These are phyloP conservation scores for Suillus hirtellus DNA, from an alignment of 768 basidiomycete species.

Conservation along the genomic window DNA sequence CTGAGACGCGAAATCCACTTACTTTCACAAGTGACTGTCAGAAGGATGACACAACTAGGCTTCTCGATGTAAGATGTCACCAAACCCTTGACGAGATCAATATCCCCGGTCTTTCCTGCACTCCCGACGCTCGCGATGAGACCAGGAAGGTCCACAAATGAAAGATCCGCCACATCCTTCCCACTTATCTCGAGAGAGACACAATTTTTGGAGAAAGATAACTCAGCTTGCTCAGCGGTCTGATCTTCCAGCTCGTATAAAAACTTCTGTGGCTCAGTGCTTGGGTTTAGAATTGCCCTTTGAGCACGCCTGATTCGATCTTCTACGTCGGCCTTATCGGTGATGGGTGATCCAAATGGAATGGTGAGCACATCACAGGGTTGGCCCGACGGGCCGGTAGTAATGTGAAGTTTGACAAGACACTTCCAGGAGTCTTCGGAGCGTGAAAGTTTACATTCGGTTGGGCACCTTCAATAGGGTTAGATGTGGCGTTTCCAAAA, in stretches of 20 bases:
- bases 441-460: constrained; percentile 53
- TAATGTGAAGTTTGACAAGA: constrained; percentile 47
- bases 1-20: background rate
- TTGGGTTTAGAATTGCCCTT: constrained; percentile 64
- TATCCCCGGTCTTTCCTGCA: constrained; percentile 54
- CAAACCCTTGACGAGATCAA: constrained; percentile 59
- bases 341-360: constrained; percentile 50
- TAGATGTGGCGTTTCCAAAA: background rate
- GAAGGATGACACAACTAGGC: constrained; percentile 66
- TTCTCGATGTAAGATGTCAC: constrained; percentile 61
- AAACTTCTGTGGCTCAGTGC: constrained; percentile 18
- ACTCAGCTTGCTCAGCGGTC: constrained; percentile 16
- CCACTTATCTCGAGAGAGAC: constrained; percentile 63
- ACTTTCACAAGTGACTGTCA: constrained; percentile 56
- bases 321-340: constrained; percentile 54
- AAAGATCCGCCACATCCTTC: constrained; percentile 59
- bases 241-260: constrained; percentile 13
- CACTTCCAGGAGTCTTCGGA: constrained; percentile 49
- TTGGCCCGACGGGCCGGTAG: constrained; percentile 39
- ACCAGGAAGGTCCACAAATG: constrained; percentile 66
- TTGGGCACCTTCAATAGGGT: constrained; percentile 46
- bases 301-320: constrained; percentile 69
- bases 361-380: constrained; percentile 40
- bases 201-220: constrained; percentile 54
- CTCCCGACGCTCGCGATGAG: constrained; percentile 57